A percentile compares a stretch with the other conserved stretches of the same genome.
Conservation (phyloP, 441 rosid species). For the Dalechampia spathulata region DNA sequence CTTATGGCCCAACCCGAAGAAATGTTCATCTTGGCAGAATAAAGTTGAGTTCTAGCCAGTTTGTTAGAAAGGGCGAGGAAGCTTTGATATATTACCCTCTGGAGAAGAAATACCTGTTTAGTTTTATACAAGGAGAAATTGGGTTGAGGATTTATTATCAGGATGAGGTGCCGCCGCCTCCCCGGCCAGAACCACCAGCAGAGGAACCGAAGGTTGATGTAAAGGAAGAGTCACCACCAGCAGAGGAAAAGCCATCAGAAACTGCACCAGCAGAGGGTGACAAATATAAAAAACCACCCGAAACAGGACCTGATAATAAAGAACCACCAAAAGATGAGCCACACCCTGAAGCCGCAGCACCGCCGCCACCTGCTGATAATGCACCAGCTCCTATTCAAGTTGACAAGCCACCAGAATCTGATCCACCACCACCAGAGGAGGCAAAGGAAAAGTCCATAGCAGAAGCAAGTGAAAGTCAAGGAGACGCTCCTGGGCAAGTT, state of each 20-base stretch:
- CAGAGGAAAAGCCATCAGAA: constrained; percentile 1
- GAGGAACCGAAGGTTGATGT: constrained; percentile 22
- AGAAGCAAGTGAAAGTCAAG: constrained; percentile 8
- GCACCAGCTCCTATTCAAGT: constrained; percentile 12
- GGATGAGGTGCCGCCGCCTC: constrained; percentile 33
- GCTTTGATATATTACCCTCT: constrained; percentile 67
- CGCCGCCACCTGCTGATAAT: constrained; percentile 16
- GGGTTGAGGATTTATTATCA: constrained; percentile 68
- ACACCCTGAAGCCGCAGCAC: constrained; percentile 3
- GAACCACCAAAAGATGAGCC: neutral
- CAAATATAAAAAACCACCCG: constrained; percentile 11
- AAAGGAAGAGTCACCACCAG: neutral
- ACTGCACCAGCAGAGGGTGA: constrained; percentile 7
- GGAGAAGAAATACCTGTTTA: constrained; percentile 49
- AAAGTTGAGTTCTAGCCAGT: constrained; percentile 50
- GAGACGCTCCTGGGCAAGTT: constrained; percentile 1
- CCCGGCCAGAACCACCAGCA: constrained; percentile 12
- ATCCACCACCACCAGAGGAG: constrained; percentile 3
- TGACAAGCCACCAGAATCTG: constrained; percentile 10
- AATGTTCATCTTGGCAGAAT: constrained; percentile 68
- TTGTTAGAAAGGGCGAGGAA: constrained; percentile 72
- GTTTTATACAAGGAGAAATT: constrained; percentile 67
- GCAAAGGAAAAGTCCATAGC: constrained; percentile 12
- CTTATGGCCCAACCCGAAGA: constrained; percentile 55
- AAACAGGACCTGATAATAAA: neutral